Conservation (phyloP, 2,329 filamentous ascomycete species). For the Ceratocystis harringtonii region DNA sequence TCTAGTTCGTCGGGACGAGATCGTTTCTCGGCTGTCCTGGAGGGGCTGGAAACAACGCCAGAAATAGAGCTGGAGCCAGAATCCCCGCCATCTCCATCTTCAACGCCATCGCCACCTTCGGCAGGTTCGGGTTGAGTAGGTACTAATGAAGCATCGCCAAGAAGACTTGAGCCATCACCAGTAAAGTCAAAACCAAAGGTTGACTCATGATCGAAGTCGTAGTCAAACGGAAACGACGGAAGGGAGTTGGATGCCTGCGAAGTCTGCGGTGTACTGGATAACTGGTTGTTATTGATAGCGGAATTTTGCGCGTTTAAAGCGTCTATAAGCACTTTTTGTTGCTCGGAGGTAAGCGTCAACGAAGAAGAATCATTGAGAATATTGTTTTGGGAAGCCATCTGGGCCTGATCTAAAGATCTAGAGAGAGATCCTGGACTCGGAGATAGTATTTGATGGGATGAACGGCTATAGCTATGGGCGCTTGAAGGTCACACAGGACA, state of each 20-base stretch:
- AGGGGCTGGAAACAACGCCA: background rate
- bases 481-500: background rate
- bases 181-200: slow-evolving; percentile 59
- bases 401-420: slow-evolving; percentile 6
- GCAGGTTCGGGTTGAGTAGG: slow-evolving; percentile 42
- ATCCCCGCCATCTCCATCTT: background rate
- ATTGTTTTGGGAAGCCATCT: slow-evolving; percentile 38
- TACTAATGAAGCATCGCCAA: slow-evolving; percentile 52
- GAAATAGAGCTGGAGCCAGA: background rate
- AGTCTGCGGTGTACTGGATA: slow-evolving; percentile 25
- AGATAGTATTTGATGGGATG: slow-evolving; percentile 3
- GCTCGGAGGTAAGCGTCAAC: slow-evolving; percentile 58
- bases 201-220: slow-evolving; percentile 58
- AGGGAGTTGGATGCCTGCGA: slow-evolving; percentile 36
- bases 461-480: background rate
- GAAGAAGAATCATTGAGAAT: slow-evolving; percentile 30
- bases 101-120: slow-evolving; percentile 25
- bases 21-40: slow-evolving; percentile 46
- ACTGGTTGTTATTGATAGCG: slow-evolving; percentile 22
- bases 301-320: slow-evolving; percentile 47
- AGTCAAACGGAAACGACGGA: slow-evolving; percentile 59
- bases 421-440: slow-evolving; percentile 8
- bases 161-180: slow-evolving; percentile 27
- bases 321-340: slow-evolving; percentile 61
- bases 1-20: slow-evolving; percentile 53